These are phyloP conservation scores for Pleurotus eryngii DNA, from an alignment of 768 basidiomycete genomes.

Conservation along the genomic window DNA sequence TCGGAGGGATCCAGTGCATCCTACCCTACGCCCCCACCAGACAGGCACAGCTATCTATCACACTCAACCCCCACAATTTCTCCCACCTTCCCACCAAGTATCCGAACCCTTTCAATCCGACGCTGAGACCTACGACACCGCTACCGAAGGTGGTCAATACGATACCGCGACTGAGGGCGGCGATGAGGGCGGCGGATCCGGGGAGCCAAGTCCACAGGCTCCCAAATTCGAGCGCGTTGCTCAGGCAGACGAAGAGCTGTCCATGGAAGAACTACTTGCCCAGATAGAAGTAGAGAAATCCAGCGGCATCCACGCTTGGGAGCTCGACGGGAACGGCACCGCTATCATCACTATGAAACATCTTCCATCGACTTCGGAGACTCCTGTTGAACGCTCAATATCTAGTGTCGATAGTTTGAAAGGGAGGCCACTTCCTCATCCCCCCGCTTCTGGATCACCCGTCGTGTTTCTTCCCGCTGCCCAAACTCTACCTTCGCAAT, in stretches of 20 bases:
- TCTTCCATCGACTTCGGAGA: neutral
- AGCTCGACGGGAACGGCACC: conserved; percentile 1
- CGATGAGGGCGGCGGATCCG: neutral
- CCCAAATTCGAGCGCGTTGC: too few species aligned
- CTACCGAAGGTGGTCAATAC: neutral
- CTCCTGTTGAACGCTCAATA: neutral
- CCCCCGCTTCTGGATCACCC: conserved; percentile 1
- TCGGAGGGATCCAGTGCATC: neutral
- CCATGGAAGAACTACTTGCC: conserved; percentile 10
- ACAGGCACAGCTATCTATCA: conserved; percentile 1
- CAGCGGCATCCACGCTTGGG: conserved; percentile 10
- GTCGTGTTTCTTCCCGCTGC: neutral
- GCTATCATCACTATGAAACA: conserved; percentile 5
- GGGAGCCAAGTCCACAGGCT: neutral
- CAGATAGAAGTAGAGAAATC: conserved; percentile 3
- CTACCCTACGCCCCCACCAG: neutral
- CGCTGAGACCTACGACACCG: conserved; percentile 3
- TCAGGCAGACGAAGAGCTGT: conserved; percentile 8
- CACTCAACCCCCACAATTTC: neutral
- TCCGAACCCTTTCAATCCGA: conserved; percentile 3
- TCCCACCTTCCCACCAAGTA: conserved; percentile 2
- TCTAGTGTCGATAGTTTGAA: neutral
- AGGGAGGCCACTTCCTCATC: neutral
- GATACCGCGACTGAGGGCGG: neutral
- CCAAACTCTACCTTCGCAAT: neutral